Base-by-base conservation (phyloP, 2,329 filamentous ascomycete genomes). In the Arthroderma uncinatum region DNA sequence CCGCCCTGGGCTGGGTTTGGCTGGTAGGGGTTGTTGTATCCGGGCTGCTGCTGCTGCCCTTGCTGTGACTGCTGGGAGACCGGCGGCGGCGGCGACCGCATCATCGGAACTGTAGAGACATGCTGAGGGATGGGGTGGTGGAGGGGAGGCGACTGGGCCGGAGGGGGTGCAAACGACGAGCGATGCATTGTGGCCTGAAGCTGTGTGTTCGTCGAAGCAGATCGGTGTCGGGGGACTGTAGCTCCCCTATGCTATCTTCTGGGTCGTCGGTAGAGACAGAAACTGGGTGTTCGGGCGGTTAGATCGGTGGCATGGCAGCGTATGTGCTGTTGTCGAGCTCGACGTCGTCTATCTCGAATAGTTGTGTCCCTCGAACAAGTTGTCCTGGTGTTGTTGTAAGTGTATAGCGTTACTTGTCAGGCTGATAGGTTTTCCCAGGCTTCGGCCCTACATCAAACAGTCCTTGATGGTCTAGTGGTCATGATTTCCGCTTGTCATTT, bases 51-150 rank as follows among this genome's bases (percentile, higher is more conserved):
- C 47, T 50, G 47, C 0, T 36, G 34, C 34, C 12, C 6, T 3
- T 36, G 34, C 60, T 82, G 82, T 61, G 84, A 81, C 67, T 88
- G 86, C 62, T 89, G 88, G 34, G 85, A 84, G 67, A 83, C 82
- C 54, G 80, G 79, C 37, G 89, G 92, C 60, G 93, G 92, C 60
- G 93, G 93, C 58, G 93, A 97, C 73, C 94, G 85, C 71, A 98
- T 84, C 76, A 97, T 93, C 47, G 93, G 93, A 53, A 98, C 93
- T 58, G 91, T 95, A 69, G 93, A 97, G 67, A 97, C 92, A 79
- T 98, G 93, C 74, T 98, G 93, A 61, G 93, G 93, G 59, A 97
- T 90, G 58, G 93, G 93, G 71, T 97, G 93, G 74, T 97, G 93
- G 65, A 97, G 84, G 63, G 92, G 91, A 70, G 91, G 92, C 69